These are phyloP conservation scores for Stevia rebaudiana DNA, from an alignment of 140 eudicot genomes.

Conservation along the genomic window DNA sequence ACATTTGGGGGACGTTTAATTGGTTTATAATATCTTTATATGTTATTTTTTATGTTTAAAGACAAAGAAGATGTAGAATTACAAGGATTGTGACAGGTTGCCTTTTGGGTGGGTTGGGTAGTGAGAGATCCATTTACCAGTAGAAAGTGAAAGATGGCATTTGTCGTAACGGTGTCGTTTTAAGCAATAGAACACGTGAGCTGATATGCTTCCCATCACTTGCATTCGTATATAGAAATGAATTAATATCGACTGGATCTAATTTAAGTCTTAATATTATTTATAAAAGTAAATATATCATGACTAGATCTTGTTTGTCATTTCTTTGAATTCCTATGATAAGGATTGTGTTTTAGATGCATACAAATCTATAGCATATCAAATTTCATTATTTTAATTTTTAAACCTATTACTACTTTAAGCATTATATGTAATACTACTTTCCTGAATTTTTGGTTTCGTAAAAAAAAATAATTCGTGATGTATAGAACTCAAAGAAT, in stretches of 20 bases:
- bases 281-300: background rate
- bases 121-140: conserved; percentile 26
- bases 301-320: conserved; percentile 9
- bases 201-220: conserved; percentile 14
- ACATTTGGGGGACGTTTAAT: background rate
- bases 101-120: conserved; percentile 29
- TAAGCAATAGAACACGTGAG: conserved; percentile 6
- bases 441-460: background rate
- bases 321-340: background rate
- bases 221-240: background rate
- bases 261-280: background rate
- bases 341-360: conserved; percentile 4
- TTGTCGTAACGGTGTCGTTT: conserved; percentile 7
- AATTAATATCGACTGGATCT: conserved; percentile 5
- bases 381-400: background rate
- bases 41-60: background rate
- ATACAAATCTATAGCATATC: background rate
- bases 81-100: conserved; percentile 30
- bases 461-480: background rate
- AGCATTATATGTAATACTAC: background rate
- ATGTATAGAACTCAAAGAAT: too few relatives aligned
- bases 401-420: background rate
- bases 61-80: conserved; percentile 16
- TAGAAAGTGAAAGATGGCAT: conserved; percentile 25
- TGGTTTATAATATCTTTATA: background rate